These are phyloP conservation scores for Globisporangium canariense DNA, from an alignment of 352 stramenopile genomes.

Conservation along the genomic window DNA sequence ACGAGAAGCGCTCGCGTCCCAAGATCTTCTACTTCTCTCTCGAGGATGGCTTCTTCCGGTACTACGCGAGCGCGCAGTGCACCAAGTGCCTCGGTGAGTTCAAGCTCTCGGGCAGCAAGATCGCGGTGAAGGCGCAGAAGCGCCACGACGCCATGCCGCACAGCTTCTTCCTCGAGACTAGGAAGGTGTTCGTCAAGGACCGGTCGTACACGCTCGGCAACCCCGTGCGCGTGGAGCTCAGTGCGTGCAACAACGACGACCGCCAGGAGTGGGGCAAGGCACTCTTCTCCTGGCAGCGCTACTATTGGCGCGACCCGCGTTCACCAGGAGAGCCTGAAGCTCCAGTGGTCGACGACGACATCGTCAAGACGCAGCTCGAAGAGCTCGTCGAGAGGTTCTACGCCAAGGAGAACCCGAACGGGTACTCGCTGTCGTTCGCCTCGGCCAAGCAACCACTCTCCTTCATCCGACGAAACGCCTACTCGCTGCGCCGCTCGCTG, in stretches of 20 bases:
- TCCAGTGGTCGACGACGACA: constrained; percentile 10
- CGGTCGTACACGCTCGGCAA: constrained; percentile 74
- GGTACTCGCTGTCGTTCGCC: constrained; percentile 40
- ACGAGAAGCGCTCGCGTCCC: constrained; percentile 56
- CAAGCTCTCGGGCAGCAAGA: constrained; percentile 78
- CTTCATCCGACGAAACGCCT: constrained; percentile 64
- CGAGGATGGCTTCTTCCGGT: constrained; percentile 77
- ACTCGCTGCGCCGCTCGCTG: constrained; percentile 62
- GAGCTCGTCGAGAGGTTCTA: constrained; percentile 42
- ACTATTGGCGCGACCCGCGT: constrained; percentile 78
- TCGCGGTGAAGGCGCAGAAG: constrained; percentile 79
- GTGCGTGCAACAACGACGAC: constrained; percentile 53
- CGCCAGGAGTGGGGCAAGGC: constrained; percentile 80
- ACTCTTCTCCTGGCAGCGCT: constrained; percentile 86
- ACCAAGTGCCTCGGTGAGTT: constrained; percentile 53
- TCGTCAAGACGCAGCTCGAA: constrained; percentile 43
- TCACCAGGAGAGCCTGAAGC: constrained; percentile 9
- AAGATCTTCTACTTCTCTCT: constrained; percentile 71
- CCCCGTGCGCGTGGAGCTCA: constrained; percentile 64
- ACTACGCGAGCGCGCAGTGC: constrained; percentile 42
- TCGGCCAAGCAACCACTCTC: constrained; percentile 69
- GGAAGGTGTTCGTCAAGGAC: constrained; percentile 85
- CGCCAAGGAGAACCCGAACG: constrained; percentile 24
- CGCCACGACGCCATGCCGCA: constrained; percentile 60
- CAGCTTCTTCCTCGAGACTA: constrained; percentile 81